Evolutionary conservation across 495 filamentous ascomycete species (phyloP), one percentile per base, ranked within the genome.

Genomic region (Xylaria nigripes): DNA sequence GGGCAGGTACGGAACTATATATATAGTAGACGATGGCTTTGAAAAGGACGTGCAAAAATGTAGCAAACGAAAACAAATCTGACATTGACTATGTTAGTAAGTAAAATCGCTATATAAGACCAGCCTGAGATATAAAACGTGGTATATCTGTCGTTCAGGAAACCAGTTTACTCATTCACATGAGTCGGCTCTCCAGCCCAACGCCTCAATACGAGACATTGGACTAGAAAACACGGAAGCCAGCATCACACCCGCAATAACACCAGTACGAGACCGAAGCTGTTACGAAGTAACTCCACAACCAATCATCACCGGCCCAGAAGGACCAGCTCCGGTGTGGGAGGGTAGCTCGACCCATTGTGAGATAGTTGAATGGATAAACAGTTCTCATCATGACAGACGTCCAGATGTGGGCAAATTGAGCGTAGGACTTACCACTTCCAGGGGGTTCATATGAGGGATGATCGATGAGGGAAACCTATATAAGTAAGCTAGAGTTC

Each of bases 301-400:
- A 93, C 90, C 82, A 63, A 77, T 94, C 89, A 79, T 94, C 76
- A 76, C 76, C 61, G 29, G 70, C 66, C 62, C 67, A 57, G 47
- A 62, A 72, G 68, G 64, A 61, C 67, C 32, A 64, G 56, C 85
- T 92, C 80, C 74, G 85, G 89, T 94, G 77, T 65, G 84, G 81
- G 79, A 89, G 83, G 78, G 81, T 83, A 80, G 76, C 79, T 88
- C 79, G 85, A 86, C 73, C 60, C 68, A 74, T 59, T 73, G 81
- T 79, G 72, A 77, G 68, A 70, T 96, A 88, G 81, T 94, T 86
- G 92, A 97, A 97, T 97, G 92, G 92, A 97, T 97, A 87, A 84
- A 89, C 91, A 91, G 76, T 81, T 86, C 82, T 95, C 90, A 96
- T 97, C 92, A 86, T 86, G 70, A 75, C 69, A 66, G 25, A 54